Conservation (phyloP, 257 asterid genomes). For the Petunia axillaris region DNA sequence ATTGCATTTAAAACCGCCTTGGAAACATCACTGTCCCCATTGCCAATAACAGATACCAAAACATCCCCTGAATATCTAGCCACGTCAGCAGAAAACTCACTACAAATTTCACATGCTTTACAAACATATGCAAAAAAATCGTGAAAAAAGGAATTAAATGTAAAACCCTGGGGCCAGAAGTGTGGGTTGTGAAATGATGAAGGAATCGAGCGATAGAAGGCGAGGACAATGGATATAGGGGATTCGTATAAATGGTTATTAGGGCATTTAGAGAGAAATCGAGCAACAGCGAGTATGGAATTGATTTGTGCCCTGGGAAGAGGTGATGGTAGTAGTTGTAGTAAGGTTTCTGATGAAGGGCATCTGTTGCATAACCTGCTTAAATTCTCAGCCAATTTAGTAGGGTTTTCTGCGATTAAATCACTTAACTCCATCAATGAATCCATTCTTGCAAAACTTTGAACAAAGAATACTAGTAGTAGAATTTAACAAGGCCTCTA, state of each 20-base stretch:
- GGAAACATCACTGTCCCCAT: slow-evolving; percentile 48
- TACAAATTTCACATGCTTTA: slow-evolving; percentile 54
- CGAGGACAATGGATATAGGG: slow-evolving; percentile 64
- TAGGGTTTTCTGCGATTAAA: slow-evolving; percentile 67
- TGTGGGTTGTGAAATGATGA: slow-evolving; percentile 46
- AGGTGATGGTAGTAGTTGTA: too few species aligned
- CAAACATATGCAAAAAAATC: slow-evolving; percentile 65
- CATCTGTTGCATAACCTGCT: slow-evolving; percentile 2
- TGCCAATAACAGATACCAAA: slow-evolving; percentile 52
- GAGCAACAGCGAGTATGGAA: slow-evolving; percentile 71
- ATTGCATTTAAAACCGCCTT: slow-evolving; percentile 65
- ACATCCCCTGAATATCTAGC: slow-evolving; percentile 78
- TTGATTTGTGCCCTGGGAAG: slow-evolving; percentile 73
- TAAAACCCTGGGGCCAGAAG: slow-evolving; percentile 91
- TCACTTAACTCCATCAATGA: slow-evolving; percentile 81
- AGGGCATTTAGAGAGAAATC: slow-evolving; percentile 74
- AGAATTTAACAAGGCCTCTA: too few species aligned
- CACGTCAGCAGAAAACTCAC: slow-evolving; percentile 64
- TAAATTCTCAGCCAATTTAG: slow-evolving; percentile 39
- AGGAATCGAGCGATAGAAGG: slow-evolving; percentile 72
- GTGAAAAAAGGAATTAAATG: slow-evolving; percentile 60
- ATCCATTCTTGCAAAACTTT: slow-evolving; percentile 50
- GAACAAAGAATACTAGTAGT: too few species aligned
- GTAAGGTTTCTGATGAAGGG: slow-evolving; percentile 36
- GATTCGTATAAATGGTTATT: slow-evolving; percentile 47